Percentiles rank a stretch among this genome's conserved stretches.
These are phyloP conservation scores for Panicum miliaceum DNA, from an alignment of 176 grass and related monocot genomes.

Conservation along the genomic window DNA sequence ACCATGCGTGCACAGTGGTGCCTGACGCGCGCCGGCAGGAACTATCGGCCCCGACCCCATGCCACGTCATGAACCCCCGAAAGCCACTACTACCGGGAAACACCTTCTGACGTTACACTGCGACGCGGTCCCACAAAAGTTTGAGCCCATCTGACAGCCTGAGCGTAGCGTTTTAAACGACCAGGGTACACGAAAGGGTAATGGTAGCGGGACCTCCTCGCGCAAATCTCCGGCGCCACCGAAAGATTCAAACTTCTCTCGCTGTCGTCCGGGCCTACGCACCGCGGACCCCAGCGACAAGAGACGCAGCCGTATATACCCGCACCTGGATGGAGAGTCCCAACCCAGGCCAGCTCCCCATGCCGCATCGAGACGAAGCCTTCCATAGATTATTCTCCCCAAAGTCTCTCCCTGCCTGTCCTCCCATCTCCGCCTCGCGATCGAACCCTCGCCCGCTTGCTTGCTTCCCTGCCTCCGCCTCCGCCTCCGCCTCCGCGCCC, in stretches of 20 bases:
- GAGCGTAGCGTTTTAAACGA: background rate
- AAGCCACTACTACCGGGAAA: background rate
- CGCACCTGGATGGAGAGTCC: slow-evolving; percentile 37
- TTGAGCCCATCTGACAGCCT: fast-evolving
- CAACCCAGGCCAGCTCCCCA: slow-evolving; percentile 48
- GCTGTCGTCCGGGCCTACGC: fast-evolving
- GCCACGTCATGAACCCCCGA: slow-evolving; percentile 34
- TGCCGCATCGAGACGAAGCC: slow-evolving; percentile 61
- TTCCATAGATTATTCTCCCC: slow-evolving; percentile 52
- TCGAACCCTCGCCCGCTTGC: slow-evolving; percentile 53
- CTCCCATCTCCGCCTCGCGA: slow-evolving; percentile 53
- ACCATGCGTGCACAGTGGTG: background rate
- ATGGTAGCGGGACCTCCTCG: background rate
- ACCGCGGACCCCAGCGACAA: fast-evolving
- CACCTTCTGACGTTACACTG: background rate
- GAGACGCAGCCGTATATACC: slow-evolving; percentile 33
- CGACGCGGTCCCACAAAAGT: fast-evolving
- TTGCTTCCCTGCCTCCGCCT: slow-evolving; percentile 19
- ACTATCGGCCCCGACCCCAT: background rate
- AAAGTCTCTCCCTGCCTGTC: slow-evolving; percentile 44
- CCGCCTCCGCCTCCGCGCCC: slow-evolving; percentile 18
- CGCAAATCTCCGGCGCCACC: slow-evolving; percentile 7
- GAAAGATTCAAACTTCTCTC: fast-evolving
- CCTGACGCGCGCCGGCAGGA: slow-evolving; percentile 12
- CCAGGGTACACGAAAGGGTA: slow-evolving; percentile 1